Evolutionary conservation across 441 rosid genomes (phyloP), one percentile per base, ranked within the genome.

Genomic region (Adansonia gregorii): DNA sequence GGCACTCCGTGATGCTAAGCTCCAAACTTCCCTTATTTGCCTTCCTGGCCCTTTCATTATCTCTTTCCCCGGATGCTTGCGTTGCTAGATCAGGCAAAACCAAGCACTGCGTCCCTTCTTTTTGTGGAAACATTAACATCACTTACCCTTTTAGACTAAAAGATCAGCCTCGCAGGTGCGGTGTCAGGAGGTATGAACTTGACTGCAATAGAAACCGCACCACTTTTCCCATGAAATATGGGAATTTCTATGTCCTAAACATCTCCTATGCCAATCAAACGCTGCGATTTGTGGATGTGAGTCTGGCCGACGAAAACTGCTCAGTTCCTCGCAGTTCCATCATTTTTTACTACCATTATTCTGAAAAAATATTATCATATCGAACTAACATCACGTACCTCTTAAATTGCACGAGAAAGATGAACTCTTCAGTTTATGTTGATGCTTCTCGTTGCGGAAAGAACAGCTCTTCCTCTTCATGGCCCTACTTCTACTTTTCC

Each of bases 161-260:
- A 39, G 75, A 2, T 6, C 64, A 72, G 51, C 51, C 75, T 56
- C 31, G 19, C 8, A 0, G 22, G n/a, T 72, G 75, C 0, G 75
- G 65, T 55, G 0, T n/a, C 63, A 1, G 2, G 4, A 2, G 6
- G 48, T 39, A 0, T 54, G 65, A 72, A 19, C 46, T 39, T 22
- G 51, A 39, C 6, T 72, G 65, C 75, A 24, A 56, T 6, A 72
- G 45, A 8, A 72, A 72, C 61, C 51, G 52, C 52, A 54, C 73
- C 41, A 22, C 11, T 48, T 68, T 20, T 22, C 56, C 41, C 19
- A 20, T 2, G 58, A 22, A 68, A 22, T 68, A 48, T 45, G 68
- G 68, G 45, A 31, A 31, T 39, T 64, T 64, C 45, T 35, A 35
- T 64, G 46, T 64, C 46, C 46, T 64, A 12, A 1, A 64, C 45